Base-by-base conservation (phyloP, 164 flowering plant genomes). In the Paratinospora sagittata region DNA sequence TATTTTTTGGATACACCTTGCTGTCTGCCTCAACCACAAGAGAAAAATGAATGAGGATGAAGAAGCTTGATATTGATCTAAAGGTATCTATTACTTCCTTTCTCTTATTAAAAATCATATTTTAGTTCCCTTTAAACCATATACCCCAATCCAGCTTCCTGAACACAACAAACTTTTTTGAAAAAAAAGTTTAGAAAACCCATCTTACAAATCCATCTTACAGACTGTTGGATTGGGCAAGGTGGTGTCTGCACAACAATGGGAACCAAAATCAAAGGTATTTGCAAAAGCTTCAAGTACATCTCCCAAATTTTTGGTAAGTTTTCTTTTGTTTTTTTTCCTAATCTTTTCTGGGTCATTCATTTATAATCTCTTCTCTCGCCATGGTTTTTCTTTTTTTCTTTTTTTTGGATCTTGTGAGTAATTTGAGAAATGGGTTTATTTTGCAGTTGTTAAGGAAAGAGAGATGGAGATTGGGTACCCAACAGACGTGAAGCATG, bases 401-500 rank as follows among this genome's bases (percentile, higher is more conserved):
- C n/a, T n/a, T n/a, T n/a, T n/a, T n/a, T n/a, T n/a, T n/a, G n/a
- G n/a, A 10, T 33, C 23, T 30, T 43, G 6, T 9, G 16, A 3
- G n/a, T 66, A 41, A 65, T 34, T 39, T 45, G 39, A 9, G 43
- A 30, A 52, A 24, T 37, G 36, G 21, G 6, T 47, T 68, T 27
- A 0, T 36, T 3, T 23, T 70, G 74, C 67, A 77, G 82, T 77
- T 63, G 76, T 87, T 84, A 89, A 86, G 81, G 91, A 89, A 68
- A 76, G 86, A 9, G 93, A 90, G 81, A 82, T 92, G 85, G 95
- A 91, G 74, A 92, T 92, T 75, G 97, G 97, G 75, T 82, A 85
- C 69, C 97, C 97, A 36, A 92, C 97, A 62, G 96, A 92, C 81
- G 96, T 90, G 27, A 92, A 86, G 77, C 97, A 92, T 77, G 87